phyloP scores from a whole-genome alignment of 306 rosid genomes.

The Mimosa pudica region DNA sequence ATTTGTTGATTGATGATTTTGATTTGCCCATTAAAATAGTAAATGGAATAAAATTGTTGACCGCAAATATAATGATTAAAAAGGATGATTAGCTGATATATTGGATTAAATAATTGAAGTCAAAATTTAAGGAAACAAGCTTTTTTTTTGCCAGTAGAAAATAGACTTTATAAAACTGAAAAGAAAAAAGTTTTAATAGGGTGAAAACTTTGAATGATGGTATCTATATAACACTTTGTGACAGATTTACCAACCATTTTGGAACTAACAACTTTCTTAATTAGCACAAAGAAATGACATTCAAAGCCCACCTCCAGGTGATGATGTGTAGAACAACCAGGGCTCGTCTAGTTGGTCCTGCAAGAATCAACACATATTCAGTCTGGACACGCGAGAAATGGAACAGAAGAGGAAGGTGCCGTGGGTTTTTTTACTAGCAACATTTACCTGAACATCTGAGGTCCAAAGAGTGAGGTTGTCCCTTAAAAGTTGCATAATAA shows the following conservation, averaged over 20 bases:
- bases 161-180: too few relatives aligned
- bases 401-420: background rate
- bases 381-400: background rate
- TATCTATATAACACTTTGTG: conserved; percentile 39
- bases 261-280: conserved; percentile 43
- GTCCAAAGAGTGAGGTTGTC: conserved; percentile 92
- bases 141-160: too few relatives aligned
- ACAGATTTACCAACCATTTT: conserved; percentile 44
- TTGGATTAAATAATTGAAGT: too few relatives aligned
- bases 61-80: too few relatives aligned
- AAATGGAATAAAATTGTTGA: too few relatives aligned
- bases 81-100: too few relatives aligned
- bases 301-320: conserved; percentile 70
- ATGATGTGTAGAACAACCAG: conserved; percentile 57
- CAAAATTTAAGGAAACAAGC: too few relatives aligned
- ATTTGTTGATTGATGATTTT: too few relatives aligned
- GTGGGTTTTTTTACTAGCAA: conserved; percentile 11
- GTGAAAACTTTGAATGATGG: too few relatives aligned
- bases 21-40: too few relatives aligned
- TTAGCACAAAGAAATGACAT: conserved; percentile 58
- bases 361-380: conserved; percentile 17
- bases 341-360: conserved; percentile 95
- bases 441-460: conserved; percentile 71
- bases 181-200: too few relatives aligned
- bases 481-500: conserved; percentile 80